Evolutionary conservation across 345 rosid genomes (phyloP), one percentile per base, ranked within the genome.

Genomic region (Physaria fendleri): DNA sequence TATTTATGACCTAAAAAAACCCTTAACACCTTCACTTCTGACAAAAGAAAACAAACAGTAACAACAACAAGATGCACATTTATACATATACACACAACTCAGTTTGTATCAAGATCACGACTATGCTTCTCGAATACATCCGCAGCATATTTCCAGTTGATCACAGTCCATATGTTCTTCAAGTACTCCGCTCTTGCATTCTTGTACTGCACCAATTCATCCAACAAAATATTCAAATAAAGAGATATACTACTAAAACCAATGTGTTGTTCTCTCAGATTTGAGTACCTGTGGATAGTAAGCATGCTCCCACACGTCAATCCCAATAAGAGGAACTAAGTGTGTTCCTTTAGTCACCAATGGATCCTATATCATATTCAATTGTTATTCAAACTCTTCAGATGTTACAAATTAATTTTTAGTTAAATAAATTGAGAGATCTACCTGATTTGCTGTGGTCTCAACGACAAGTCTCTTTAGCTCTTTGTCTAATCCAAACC

Each of bases 261-360:
- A 13, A 28, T 23, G 14, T 21, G n/a, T 21, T 51, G 3, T 18
- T 11, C 18, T 35, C n/a, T n/a, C n/a, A 29, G 4, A 21, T 0
- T 8, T 6, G 6, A 24, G 29, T 70, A 93, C 99, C 87, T 93
- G 99, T 27, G 83, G 74, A 62, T 93, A 93, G 80, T 93, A 93
- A 16, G 97, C 99, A 67, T 89, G 99, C 79, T 93, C 99, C 99
- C 97, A 93, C 17, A 89, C 99, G 75, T 89, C 95, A 62, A 93
- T 74, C 3, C 99, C 99, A 43, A 93, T 74, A 43, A 93, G 69
- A 23, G 97, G 97, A 77, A 85, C 82, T 55, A 93, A 52, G 46
- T 43, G 55, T 53, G 84, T 34, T 52, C 90, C 95, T 75, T 82
- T 87, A 14, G 97, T 83, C 30, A 87, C 90, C 68, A 85, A 75